phyloP scores from a whole-genome alignment of 2,329 filamentous ascomycete species.

The Pyricularia grisea region DNA sequence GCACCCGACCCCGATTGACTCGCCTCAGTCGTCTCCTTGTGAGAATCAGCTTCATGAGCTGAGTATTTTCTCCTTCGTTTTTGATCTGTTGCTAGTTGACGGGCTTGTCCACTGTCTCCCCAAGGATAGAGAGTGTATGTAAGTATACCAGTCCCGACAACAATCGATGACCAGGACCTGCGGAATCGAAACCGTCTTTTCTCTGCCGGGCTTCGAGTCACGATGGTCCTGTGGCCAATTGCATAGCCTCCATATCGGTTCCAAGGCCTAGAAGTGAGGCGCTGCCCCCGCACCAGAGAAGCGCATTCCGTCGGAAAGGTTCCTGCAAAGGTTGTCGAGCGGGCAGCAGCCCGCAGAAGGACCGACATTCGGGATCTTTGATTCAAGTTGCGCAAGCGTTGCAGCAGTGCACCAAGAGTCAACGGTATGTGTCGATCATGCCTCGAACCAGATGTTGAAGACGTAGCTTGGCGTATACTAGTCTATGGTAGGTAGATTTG shows the following conservation, averaged over 20 bases:
- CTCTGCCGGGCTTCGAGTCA: neutral
- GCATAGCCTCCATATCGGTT: neutral
- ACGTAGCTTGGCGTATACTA: neutral
- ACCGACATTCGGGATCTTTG: neutral
- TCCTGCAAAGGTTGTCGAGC: neutral
- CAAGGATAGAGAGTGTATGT: constrained; percentile 28
- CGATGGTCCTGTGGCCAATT: neutral
- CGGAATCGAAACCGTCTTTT: neutral
- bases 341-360: neutral
- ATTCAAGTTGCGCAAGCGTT: neutral
- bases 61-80: neutral
- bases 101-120: constrained; percentile 16
- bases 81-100: neutral
- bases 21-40: neutral
- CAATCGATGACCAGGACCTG: constrained; percentile 9
- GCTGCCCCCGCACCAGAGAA: neutral
- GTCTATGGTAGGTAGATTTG: neutral
- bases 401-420: neutral
- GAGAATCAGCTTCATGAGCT: neutral
- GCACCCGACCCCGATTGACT: constrained; percentile 18
- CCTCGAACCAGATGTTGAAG: neutral
- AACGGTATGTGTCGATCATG: neutral
- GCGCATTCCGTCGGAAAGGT: neutral
- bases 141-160: constrained; percentile 24
- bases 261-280: neutral